phyloP scores from a whole-genome alignment of 2,329 filamentous ascomycete species.

The Neocucurbitaria cava region DNA sequence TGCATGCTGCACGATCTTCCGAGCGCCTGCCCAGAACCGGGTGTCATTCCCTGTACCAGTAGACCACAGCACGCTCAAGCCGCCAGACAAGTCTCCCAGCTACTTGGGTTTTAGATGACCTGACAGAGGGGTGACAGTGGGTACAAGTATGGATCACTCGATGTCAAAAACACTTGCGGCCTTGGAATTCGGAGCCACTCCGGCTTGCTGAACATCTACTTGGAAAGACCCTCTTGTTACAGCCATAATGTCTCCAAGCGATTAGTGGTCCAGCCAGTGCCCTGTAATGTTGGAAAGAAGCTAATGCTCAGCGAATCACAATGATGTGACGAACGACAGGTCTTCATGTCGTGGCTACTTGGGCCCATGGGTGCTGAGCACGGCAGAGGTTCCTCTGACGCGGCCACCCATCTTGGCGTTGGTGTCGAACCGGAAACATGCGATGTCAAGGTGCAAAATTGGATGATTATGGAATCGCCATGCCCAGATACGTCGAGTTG shows the following conservation, averaged over 20 bases:
- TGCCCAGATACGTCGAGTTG: conserved; percentile 33
- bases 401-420: conserved; percentile 24
- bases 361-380: conserved; percentile 1
- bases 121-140: neutral
- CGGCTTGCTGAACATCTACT: neutral
- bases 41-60: too few species aligned
- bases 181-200: neutral
- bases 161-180: neutral
- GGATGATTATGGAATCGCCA: conserved; percentile 22
- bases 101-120: neutral
- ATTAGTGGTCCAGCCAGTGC: neutral
- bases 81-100: neutral
- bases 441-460: conserved; percentile 13
- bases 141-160: neutral
- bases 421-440: conserved; percentile 10
- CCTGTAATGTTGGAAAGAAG: conserved; percentile 2
- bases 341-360: conserved; percentile 2
- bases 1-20: neutral
- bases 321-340: neutral
- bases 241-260: neutral
- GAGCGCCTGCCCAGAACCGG: neutral
- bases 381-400: conserved; percentile 11
- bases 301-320: conserved; percentile 3
- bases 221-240: neutral
- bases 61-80: neutral